phyloP scores from a whole-genome alignment of 2,329 filamentous ascomycete species.

The Penicillium verrucosum region DNA sequence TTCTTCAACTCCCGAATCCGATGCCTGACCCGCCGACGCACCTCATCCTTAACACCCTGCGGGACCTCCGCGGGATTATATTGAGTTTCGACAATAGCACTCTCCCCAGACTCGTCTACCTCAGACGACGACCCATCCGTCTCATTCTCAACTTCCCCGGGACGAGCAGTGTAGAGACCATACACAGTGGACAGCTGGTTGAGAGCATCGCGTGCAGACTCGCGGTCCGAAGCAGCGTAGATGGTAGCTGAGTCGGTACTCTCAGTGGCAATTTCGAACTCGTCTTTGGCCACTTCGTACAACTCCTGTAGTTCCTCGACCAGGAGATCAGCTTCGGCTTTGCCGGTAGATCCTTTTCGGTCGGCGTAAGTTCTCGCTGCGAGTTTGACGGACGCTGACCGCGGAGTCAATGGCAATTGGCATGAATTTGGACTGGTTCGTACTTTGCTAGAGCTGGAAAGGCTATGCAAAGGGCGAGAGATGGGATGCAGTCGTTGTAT shows the following conservation, averaged over 20 bases:
- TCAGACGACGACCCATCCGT: background rate
- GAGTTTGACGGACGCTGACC: background rate
- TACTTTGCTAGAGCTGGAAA: background rate
- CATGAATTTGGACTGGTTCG: background rate
- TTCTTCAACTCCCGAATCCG: conserved; percentile 47
- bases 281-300: conserved; percentile 45
- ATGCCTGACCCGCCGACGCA: conserved; percentile 44
- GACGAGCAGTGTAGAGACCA: conserved; percentile 31
- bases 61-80: conserved; percentile 32
- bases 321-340: conserved; percentile 31
- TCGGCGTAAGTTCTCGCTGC: conserved; percentile 1
- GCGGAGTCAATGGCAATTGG: background rate
- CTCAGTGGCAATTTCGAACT: conserved; percentile 50
- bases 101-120: conserved; percentile 6
- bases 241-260: conserved; percentile 45
- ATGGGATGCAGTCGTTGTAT: background rate
- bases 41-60: conserved; percentile 38
- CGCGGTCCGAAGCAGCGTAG: conserved; percentile 47
- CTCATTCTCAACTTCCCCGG: conserved; percentile 14
- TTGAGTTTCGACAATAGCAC: conserved; percentile 29
- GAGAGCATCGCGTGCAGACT: conserved; percentile 46
- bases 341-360: conserved; percentile 18
- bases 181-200: conserved; percentile 39
- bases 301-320: conserved; percentile 40
- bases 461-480: background rate